phyloP scores from a whole-genome alignment of 352 stramenopile species.

The Phytophthora vignae region DNA sequence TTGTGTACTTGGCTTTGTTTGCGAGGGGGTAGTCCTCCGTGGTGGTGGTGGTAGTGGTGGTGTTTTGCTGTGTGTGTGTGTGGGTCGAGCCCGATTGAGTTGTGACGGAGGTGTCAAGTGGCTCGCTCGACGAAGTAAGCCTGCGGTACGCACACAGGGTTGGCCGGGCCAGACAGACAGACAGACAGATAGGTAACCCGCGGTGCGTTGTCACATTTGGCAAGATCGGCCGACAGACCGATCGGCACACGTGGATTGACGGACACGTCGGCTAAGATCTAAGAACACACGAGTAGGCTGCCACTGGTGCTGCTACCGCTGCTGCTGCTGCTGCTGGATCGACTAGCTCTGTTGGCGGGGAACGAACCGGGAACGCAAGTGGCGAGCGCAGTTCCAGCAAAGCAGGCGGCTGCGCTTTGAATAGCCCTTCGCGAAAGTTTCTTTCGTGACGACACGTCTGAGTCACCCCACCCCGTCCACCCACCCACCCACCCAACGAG shows the following conservation, averaged over 20 bases:
- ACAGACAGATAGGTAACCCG: not conserved
- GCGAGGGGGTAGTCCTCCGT: not conserved
- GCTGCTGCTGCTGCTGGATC: not conserved
- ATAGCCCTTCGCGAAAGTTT: not conserved
- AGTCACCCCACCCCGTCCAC: not conserved
- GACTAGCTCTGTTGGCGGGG: conserved; percentile 1
- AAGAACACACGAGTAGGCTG: conserved; percentile 13
- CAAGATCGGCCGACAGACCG: not conserved
- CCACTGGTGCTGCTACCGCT: not conserved
- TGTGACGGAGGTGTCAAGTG: not conserved
- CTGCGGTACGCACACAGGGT: not conserved
- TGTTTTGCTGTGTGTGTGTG: not conserved
- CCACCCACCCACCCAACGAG: too few relatives aligned
- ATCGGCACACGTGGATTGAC: not conserved
- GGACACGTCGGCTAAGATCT: not conserved
- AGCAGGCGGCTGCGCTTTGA: conserved; percentile 12
- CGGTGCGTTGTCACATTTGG: not conserved
- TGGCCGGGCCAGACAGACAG: not conserved
- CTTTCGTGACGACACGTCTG: not conserved
- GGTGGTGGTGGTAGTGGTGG: not conserved
- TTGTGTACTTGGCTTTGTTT: not conserved
- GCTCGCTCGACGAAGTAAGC: not conserved
- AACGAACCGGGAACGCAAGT: conserved; percentile 19
- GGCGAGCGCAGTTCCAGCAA: conserved; percentile 8
- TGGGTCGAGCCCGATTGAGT: not conserved